These are phyloP conservation scores for Sporisorium sorghi DNA, from an alignment of 1,284 basidiomycete genomes.

Conservation along the genomic window DNA sequence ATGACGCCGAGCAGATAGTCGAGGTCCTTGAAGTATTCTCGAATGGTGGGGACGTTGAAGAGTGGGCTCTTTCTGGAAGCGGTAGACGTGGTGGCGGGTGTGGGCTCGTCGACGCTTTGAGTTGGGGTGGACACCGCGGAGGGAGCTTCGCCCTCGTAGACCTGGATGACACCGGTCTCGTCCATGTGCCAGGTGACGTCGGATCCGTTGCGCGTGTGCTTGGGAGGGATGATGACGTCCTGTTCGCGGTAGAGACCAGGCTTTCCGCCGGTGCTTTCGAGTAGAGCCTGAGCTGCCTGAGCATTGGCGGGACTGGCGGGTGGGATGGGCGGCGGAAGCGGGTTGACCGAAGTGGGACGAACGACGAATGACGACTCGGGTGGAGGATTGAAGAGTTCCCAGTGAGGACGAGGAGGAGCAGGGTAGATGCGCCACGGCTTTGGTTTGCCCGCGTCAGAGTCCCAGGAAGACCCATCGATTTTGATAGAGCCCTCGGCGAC, in stretches of 20 bases:
- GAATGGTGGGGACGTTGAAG: conserved; percentile 84
- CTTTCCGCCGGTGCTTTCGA: conserved; percentile 66
- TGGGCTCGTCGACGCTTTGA: conserved; percentile 38
- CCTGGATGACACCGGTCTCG: conserved; percentile 65
- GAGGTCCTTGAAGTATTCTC: conserved; percentile 96
- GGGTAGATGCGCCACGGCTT: conserved; percentile 69
- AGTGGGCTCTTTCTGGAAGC: conserved; percentile 71
- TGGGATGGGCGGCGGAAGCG: conserved; percentile 63
- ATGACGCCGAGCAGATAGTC: conserved; percentile 79
- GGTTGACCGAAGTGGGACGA: conserved; percentile 54
- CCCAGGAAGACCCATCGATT: conserved; percentile 62
- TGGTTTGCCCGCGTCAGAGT: conserved; percentile 39
- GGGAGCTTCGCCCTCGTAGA: conserved; percentile 52
- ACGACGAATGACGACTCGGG: conserved; percentile 65
- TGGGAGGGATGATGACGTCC: conserved; percentile 53
- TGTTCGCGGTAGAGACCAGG: conserved; percentile 62
- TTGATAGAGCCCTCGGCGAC: conserved; percentile 49
- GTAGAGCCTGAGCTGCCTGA: conserved; percentile 62
- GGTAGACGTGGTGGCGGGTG: conserved; percentile 13
- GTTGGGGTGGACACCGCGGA: conserved; percentile 27
- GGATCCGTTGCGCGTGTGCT: conserved; percentile 42
- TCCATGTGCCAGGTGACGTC: conserved; percentile 59
- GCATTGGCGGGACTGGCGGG: conserved; percentile 67
- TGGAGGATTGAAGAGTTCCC: conserved; percentile 68
- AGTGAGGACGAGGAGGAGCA: conserved; percentile 67